Base-by-base conservation (phyloP, 345 rosid genomes). In the Turnera subulata region DNA sequence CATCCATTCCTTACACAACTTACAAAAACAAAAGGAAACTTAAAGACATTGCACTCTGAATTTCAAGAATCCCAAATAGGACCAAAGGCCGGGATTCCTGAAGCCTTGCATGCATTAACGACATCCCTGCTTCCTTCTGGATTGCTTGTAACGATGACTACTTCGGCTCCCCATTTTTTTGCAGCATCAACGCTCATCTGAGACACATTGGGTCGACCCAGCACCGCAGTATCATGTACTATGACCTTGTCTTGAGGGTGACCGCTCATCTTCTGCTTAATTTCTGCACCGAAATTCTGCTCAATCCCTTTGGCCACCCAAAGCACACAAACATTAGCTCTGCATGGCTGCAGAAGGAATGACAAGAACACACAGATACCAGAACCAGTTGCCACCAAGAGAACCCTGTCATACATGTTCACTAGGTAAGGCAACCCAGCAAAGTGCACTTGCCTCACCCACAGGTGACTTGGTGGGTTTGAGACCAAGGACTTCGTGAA, bases 11-110 rank as follows among this genome's bases (percentile, higher is more conserved):
- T n/a, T n/a, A n/a, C n/a, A n/a, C n/a, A n/a, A n/a, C n/a, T n/a
- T n/a, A n/a, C n/a, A n/a, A n/a, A n/a, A n/a, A n/a, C n/a, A n/a
- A n/a, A n/a, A n/a, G n/a, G n/a, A n/a, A n/a, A n/a, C n/a, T n/a
- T n/a, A n/a, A n/a, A n/a, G n/a, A n/a, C n/a, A n/a, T n/a, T n/a
- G n/a, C n/a, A n/a, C n/a, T n/a, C n/a, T n/a, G n/a, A n/a, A n/a
- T n/a, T 29, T 55, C 78, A 88, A 16, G 97, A 88, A 69, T 87
- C 96, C 96, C 94, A 91, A 61, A 85, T 88, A n/a, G 96, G 97
- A 62, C 94, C 96, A 55, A 88, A 91, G 13, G 91, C 89, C 2
- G 94, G 70, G 51, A 88, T 70, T 50, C 88, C 79, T 1, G 78
- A 66, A 20, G 56, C 72, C 57, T 83, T 85, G 75, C 94, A 88